Evolutionary conservation across 768 basidiomycete species (phyloP).

Genomic region (Kwoniella sp.): DNA sequence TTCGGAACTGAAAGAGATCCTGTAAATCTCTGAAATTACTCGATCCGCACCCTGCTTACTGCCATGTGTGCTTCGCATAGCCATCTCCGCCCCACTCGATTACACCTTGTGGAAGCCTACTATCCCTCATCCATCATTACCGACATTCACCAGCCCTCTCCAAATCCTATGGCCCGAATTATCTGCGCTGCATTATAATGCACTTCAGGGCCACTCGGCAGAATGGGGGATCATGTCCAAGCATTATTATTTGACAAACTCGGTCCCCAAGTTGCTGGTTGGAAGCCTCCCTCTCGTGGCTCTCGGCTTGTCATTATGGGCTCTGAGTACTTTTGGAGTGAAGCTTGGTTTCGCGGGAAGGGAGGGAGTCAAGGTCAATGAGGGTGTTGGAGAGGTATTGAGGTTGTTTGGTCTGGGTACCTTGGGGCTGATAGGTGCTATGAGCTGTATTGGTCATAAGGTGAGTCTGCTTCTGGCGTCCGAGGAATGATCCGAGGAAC

Average conservation of each 20-base stretch:
- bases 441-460: constrained; percentile 85
- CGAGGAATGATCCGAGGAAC: too few species aligned
- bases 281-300: constrained; percentile 63
- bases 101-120: constrained; percentile 74
- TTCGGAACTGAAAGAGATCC: too few species aligned
- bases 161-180: constrained; percentile 83
- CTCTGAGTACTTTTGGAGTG: neutral
- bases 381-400: constrained; percentile 26
- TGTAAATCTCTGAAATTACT: too few species aligned
- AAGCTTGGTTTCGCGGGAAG: neutral
- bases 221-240: constrained; percentile 77
- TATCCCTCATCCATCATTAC: constrained; percentile 36
- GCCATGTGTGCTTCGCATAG: constrained; percentile 59
- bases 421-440: constrained; percentile 45
- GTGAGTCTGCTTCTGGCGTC: too few species aligned
- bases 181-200: constrained; percentile 76
- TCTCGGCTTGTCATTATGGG: constrained; percentile 56
- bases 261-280: constrained; percentile 70
- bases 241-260: constrained; percentile 40
- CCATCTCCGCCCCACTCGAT: constrained; percentile 68
- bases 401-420: constrained; percentile 25
- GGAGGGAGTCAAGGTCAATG: constrained; percentile 2
- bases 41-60: too few species aligned
- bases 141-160: constrained; percentile 54
- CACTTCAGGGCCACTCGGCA: constrained; percentile 77